phyloP scores from a whole-genome alignment of 495 filamentous ascomycete species.

The Penicillium malachiteum region DNA sequence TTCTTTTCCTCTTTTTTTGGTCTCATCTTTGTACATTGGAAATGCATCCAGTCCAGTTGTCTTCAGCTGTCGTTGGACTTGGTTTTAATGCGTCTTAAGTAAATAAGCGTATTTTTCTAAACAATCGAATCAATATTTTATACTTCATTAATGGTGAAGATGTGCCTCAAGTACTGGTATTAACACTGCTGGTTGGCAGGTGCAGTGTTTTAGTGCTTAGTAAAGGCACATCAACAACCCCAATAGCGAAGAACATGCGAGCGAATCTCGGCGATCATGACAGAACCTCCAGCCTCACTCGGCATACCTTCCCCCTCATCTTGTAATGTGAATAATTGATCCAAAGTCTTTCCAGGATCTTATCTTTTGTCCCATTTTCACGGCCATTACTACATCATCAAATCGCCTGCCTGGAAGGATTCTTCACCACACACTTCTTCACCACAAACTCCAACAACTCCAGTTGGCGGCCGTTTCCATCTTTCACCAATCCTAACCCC shows the following conservation, averaged over 20 bases:
- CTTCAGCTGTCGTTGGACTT: too few species aligned
- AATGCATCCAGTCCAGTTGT: conserved; percentile 17
- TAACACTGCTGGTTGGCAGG: neutral
- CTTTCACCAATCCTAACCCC: too few species aligned
- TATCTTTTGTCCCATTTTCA: neutral
- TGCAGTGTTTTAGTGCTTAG: conserved; percentile 23
- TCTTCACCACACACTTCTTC: too few species aligned
- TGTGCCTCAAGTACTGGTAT: too few species aligned
- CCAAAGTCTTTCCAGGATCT: neutral
- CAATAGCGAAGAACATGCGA: conserved; percentile 14
- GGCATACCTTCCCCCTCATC: conserved; percentile 1
- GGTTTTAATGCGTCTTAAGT: neutral
- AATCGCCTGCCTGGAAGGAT: neutral
- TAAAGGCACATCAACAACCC: conserved; percentile 20
- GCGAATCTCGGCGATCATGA: conserved; percentile 38
- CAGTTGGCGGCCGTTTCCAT: too few species aligned
- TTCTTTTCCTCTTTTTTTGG: conserved; percentile 16
- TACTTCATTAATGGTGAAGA: too few species aligned
- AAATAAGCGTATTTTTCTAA: neutral
- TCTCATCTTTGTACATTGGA: conserved; percentile 1
- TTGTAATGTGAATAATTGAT: neutral
- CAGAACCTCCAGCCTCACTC: conserved; percentile 24
- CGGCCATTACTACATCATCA: neutral
- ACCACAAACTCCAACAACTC: neutral
- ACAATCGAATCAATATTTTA: too few species aligned